Percentiles rank a stretch among this genome's conserved stretches.
Conservation (phyloP, 495 filamentous ascomycete genomes). For the Penicillium herquei region DNA sequence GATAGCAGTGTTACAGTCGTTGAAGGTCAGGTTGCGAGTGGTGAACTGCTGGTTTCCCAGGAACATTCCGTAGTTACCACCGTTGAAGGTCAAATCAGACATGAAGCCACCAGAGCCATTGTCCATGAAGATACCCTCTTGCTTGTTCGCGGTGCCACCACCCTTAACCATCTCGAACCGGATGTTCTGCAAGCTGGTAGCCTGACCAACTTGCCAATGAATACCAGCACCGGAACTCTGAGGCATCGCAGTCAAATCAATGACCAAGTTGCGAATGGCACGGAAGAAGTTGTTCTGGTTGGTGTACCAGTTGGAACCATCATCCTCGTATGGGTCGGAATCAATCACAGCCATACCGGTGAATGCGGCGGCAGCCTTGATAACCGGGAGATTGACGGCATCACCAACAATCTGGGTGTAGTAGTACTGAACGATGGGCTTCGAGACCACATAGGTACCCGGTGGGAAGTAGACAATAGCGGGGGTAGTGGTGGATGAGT, state of each 20-base stretch:
- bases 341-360: conserved; percentile 88
- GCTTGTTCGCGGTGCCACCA: conserved; percentile 64
- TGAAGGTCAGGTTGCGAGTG: conserved; percentile 87
- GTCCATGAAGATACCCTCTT: conserved; percentile 96
- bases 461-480: conserved; percentile 80
- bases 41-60: conserved; percentile 96
- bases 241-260: conserved; percentile 77
- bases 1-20: conserved; percentile 80
- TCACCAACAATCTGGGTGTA: conserved; percentile 83
- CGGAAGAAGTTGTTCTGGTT: conserved; percentile 99
- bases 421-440: conserved; percentile 70
- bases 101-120: conserved; percentile 91
- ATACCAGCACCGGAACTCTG: conserved; percentile 68
- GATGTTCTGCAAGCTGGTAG: conserved; percentile 88
- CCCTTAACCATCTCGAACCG: conserved; percentile 83
- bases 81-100: conserved; percentile 83
- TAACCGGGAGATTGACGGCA: conserved; percentile 62
- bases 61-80: conserved; percentile 80
- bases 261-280: conserved; percentile 88
- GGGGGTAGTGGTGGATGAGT: conserved; percentile 74
- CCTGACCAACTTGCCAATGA: conserved; percentile 98
- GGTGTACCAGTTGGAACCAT: conserved; percentile 71
- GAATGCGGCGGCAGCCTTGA: conserved; percentile 75
- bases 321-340: conserved; percentile 72
- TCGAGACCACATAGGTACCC: conserved; percentile 70